Base-by-base conservation (phyloP, 73 alveolate species). In the Symbiodinium natans region DNA sequence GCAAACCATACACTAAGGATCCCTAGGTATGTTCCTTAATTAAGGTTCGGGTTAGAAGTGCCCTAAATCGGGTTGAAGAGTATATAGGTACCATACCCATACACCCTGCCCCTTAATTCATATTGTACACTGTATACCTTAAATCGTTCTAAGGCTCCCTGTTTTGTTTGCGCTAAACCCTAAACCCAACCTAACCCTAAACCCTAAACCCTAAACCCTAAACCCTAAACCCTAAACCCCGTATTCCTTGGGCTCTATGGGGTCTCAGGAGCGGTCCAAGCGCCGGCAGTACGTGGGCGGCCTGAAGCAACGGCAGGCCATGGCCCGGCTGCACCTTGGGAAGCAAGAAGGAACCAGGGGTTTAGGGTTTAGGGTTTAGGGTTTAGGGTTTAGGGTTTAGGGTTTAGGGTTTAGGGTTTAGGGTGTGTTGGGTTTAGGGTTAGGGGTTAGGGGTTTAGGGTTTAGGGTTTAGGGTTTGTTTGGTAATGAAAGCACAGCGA, bases 301-400 rank as follows among this genome's bases (percentile, higher is more conserved):
- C 42, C 27, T 88, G 84, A 54, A 52, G 71, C 95, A 88, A 73
- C 95, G 95, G 15, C 95, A 59, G 21, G 86, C 95, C 23, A 88
- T 88, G 95, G 95, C 95, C 4, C 95, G 73, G 19, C 77, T 88
- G 95, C 41, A 34, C 33, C 86, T 19, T 25, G 85, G 48, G 27
- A 21, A n/a, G n/a, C n/a, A 27, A 34, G 40, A 56, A 39, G 9
- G 39, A n/a, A 4, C 13, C 33, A 56, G 25, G 74, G 25, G 74
- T 56, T 9, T 56, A 19, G 74, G 25, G 74, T 9, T 9, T 56
- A 56, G 74, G 25, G 74, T 56, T 56, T 56, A 19, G 56, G 56
- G 56, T 43, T 43, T 43, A 43, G 56, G 56, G 56, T 43, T 43
- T 43, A 43, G 56, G 11, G 63, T 48, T 48, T 17, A 48, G 63